phyloP scores from a whole-genome alignment of 2,329 filamentous ascomycete species.

The Aspergillus arachidicola region DNA sequence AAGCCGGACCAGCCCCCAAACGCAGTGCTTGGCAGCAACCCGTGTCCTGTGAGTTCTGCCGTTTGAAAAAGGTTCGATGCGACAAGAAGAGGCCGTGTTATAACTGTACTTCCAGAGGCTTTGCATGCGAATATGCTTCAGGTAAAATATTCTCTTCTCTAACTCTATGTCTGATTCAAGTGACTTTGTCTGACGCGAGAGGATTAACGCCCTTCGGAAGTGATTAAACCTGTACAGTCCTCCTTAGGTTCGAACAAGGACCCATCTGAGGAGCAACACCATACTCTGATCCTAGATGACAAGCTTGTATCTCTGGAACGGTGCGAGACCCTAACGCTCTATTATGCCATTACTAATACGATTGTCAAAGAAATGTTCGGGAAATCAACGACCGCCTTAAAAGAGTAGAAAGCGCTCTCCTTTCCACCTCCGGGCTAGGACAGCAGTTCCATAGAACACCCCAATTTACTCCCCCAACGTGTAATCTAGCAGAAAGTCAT shows the following conservation, averaged over 20 bases:
- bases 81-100: slow-evolving; percentile 5
- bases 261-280: not conserved
- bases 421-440: not conserved
- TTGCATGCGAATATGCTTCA: not conserved
- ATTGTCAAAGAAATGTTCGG: not conserved
- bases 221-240: not conserved
- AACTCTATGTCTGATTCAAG: not conserved
- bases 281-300: not conserved
- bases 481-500: not conserved
- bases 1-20: not conserved
- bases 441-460: not conserved
- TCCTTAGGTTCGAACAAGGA: not conserved
- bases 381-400: not conserved
- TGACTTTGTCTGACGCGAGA: not conserved
- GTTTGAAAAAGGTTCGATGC: slow-evolving; percentile 8
- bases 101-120: not conserved
- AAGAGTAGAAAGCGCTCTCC: not conserved
- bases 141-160: not conserved
- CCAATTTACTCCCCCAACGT: not conserved
- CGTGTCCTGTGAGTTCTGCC: slow-evolving; percentile 10
- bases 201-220: not conserved
- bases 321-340: not conserved
- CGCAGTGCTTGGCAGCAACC: slow-evolving; percentile 8
- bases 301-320: not conserved
- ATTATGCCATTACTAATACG: not conserved